phyloP scores from a whole-genome alignment of 257 asterid genomes.

The Leptodermis oblonga region DNA sequence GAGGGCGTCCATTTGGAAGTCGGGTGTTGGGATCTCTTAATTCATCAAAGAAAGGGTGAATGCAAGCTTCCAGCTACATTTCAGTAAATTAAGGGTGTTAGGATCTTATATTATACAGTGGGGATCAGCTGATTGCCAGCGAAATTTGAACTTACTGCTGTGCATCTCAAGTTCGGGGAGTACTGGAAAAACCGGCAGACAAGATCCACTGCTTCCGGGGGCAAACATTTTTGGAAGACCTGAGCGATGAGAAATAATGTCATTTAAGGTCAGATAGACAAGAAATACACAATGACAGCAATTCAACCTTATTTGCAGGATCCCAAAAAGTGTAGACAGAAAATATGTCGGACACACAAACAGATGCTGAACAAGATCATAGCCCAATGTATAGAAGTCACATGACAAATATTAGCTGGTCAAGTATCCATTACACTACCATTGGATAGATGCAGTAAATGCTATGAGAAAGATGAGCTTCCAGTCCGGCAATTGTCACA shows the following conservation, averaged over 20 bases:
- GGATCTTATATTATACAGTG: conserved; percentile 9
- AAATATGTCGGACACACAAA: neutral
- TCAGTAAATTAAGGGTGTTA: conserved; percentile 15
- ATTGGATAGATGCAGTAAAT: neutral
- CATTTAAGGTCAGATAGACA: conserved; percentile 11
- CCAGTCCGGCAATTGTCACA: neutral
- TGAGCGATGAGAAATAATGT: conserved; percentile 28
- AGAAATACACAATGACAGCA: conserved; percentile 8
- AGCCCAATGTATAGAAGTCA: neutral
- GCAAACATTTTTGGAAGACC: conserved; percentile 97
- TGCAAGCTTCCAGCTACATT: conserved; percentile 90
- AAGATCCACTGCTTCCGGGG: conserved; percentile 96
- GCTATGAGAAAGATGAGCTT: neutral
- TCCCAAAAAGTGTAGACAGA: neutral
- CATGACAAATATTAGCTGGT: neutral
- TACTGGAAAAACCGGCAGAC: conserved; percentile 92
- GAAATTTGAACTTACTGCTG: conserved; percentile 69
- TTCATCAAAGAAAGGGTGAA: conserved; percentile 96
- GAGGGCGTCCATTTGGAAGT: conserved; percentile 97
- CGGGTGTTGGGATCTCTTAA: conserved; percentile 77
- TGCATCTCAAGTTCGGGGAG: conserved; percentile 95
- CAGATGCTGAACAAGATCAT: neutral
- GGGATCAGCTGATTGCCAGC: conserved; percentile 21
- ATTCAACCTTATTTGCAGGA: neutral
- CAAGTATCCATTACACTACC: too few relatives aligned